A percentile compares a stretch with the other conserved stretches of the same genome.
Conservation (phyloP, 1,139 yeast species). For the Pneumocystis wakefieldiae region DNA sequence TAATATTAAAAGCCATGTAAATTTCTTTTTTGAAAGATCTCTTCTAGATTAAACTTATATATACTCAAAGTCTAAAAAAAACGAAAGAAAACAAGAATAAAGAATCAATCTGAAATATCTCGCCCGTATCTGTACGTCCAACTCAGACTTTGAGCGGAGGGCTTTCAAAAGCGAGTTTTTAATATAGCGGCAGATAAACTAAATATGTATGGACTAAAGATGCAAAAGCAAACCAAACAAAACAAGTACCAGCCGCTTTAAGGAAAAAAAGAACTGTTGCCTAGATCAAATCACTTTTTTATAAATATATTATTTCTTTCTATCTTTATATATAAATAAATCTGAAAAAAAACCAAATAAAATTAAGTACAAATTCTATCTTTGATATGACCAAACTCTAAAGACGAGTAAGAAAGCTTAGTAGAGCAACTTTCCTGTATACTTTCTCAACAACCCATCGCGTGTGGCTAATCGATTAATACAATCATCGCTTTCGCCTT, state of each 20-base stretch:
- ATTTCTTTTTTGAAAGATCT: too few relatives aligned
- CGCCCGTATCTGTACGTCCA: neutral
- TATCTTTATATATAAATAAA: too few relatives aligned
- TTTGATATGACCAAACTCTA: neutral
- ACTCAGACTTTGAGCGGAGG: neutral
- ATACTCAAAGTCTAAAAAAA: neutral
- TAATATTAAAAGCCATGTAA: too few relatives aligned
- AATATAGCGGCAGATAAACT: neutral
- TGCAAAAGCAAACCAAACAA: neutral
- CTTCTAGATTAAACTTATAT: too few relatives aligned
- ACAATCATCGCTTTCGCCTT: constrained; percentile 97
- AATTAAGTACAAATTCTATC: neutral
- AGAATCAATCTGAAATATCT: neutral
- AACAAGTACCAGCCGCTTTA: neutral
- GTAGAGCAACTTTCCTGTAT: neutral
- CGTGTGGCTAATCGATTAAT: constrained; percentile 98
- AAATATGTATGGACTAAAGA: neutral
- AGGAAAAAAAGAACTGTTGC: neutral
- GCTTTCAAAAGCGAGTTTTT: neutral
- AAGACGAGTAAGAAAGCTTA: neutral
- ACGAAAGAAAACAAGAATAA: neutral
- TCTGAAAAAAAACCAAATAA: neutral
- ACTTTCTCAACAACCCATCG: constrained; percentile 90
- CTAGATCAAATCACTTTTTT: too few relatives aligned
- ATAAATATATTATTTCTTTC: too few relatives aligned